Base-by-base conservation (phyloP, 257 asterid genomes). In the Solanum chilense region DNA sequence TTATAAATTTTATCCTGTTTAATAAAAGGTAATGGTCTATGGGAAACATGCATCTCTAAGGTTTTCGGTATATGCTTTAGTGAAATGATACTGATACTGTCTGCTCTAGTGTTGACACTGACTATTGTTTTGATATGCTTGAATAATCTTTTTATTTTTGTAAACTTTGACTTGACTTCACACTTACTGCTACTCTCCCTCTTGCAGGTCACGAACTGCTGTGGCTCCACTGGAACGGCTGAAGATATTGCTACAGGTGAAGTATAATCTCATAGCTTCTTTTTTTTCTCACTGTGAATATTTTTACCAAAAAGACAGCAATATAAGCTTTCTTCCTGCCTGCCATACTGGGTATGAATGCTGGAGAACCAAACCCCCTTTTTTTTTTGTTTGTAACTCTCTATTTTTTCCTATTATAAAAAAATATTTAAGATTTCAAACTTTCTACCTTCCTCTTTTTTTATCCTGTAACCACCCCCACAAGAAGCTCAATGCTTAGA, bases 171-270 rank as follows among this genome's bases (percentile, higher is more conserved):
- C 13, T 29, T 29, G 44, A 49, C 69, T 81, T 81, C 45, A 29
- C 20, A 12, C 69, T 49, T 29, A 81, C 42, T 81, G 44, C 44
- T 81, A 31, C 44, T 47, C 29, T 49, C 45, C 6, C 44, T 49
- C 82, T 89, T 91, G 88, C 98, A 97, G 99, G 91, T 97, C 99
- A 3, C 94, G 99, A 64, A 97, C 99, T 77, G 98, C 99, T 52
- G 99, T 97, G 69, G 99, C 99, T 85, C 99, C 99, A 27, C 86
- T 97, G 93, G 99, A 97, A 89, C 95, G 99, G 85, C 93, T 97
- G 78, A 97, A 97, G 91, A 96, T 97, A 86, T 89, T 97, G 91
- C 97, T 95, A 56, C 99, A 97, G 99, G 99, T 97, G 86, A 84
- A 62, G 18, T 84, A 42, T 64, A 45, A 25, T 39, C 25, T 49